These are phyloP conservation scores for Trematosphaeria pertusa DNA, from an alignment of 2,329 filamentous ascomycete species.

Conservation along the genomic window DNA sequence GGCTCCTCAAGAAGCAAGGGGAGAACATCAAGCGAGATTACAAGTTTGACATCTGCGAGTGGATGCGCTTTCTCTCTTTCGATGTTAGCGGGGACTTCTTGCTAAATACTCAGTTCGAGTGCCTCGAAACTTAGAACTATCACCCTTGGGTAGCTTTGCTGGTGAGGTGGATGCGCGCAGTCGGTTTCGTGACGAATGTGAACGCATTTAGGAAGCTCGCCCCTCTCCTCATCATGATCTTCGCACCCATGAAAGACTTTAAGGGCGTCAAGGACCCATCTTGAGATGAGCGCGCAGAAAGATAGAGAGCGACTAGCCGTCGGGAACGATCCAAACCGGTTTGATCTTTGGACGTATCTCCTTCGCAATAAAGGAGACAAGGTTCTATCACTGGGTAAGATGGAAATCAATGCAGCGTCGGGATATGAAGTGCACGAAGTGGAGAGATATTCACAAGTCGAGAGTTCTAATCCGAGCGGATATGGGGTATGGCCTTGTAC, in stretches of 20 bases:
- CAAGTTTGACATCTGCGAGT: slow-evolving; percentile 36
- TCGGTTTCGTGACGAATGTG: neutral
- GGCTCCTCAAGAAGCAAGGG: slow-evolving; percentile 28
- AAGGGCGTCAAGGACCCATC: slow-evolving; percentile 7
- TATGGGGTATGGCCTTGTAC: no score
- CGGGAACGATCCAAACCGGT: slow-evolving; percentile 1
- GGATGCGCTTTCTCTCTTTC: slow-evolving; percentile 47
- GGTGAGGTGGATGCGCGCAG: slow-evolving; percentile 6
- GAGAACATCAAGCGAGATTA: neutral
- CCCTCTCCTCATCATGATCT: slow-evolving; percentile 11
- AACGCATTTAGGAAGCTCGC: slow-evolving; percentile 1
- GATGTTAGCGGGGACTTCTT: slow-evolving; percentile 50
- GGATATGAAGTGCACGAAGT: no score
- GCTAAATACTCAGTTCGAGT: slow-evolving; percentile 48
- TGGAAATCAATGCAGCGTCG: slow-evolving; percentile 6
- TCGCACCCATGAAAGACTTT: neutral
- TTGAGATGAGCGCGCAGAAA: slow-evolving; percentile 8
- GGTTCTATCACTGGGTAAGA: slow-evolving; percentile 4
- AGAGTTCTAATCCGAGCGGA: no score
- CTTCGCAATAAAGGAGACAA: slow-evolving; percentile 11
- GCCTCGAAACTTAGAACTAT: slow-evolving; percentile 35
- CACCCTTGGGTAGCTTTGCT: slow-evolving; percentile 40
- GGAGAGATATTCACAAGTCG: no score
- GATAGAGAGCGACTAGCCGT: slow-evolving; percentile 2
- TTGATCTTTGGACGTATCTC: slow-evolving; percentile 11